Base-by-base conservation (phyloP, 2,329 filamentous ascomycete genomes). In the Alternaria hordeiaustralica region DNA sequence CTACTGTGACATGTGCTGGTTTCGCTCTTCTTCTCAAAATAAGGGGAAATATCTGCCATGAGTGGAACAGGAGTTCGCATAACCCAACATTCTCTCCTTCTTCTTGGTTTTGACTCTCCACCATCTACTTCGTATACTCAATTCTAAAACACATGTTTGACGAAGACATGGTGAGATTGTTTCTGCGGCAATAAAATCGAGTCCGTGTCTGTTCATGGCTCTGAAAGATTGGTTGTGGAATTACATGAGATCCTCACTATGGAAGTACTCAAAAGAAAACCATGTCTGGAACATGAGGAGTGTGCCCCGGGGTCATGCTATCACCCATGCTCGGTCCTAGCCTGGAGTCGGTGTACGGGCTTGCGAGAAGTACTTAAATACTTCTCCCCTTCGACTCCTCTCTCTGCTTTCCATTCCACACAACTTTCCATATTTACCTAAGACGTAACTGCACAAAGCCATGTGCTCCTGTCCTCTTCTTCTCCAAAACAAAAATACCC, bases 161-260 rank as follows among this genome's bases (percentile, higher is more conserved):
- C 28, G 11, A 5, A 5, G 28, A 12, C 30, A 33, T 33, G 6
- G 30, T 15, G 30, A 41, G 15, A 41, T 18, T 3, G 8, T 41
- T 10, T 3, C 8, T 41, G 33, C 15, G 33, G 15, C 8, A 41
- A 18, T 6, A 10, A 41, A 18, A 41, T 3, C 8, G 0, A 10
- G 0, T 18, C 8, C 0, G 1, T 6, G 5, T 0, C 2, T 3
- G 2, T 18, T n/a, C 0, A 41, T 41, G 33, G 15, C 9, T 41
- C 10, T 8, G 8, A 41, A 41, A 41, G 33, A 41, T 18, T 41
- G 33, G 33, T 41, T 41, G 15, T 18, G 8, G 15, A 4, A 10
- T 6, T 10, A 18, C 33, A 18, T 18, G 15, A n/a, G 15, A 41
- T 10, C 9, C 33, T 41, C 15, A 15, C 33, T 41, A 3, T 41